A percentile compares a stretch with the other conserved stretches of the same genome.
Conservation (phyloP, 352 stramenopile genomes). For the Globisporangium spiculum region DNA sequence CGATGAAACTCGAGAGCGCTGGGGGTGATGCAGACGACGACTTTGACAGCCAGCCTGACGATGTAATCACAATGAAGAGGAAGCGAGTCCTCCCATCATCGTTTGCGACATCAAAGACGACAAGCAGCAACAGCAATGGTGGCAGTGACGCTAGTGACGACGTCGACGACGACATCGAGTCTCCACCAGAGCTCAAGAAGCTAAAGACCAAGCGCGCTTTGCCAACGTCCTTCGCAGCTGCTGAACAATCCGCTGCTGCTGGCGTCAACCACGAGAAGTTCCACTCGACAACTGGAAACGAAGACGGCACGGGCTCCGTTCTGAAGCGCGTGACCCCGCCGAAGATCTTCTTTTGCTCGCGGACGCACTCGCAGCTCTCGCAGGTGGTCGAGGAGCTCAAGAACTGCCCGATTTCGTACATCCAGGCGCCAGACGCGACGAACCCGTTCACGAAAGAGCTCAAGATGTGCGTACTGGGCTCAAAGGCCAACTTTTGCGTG, state of each 20-base stretch:
- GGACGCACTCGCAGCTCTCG: slow-evolving; percentile 82
- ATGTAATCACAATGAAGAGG: not conserved
- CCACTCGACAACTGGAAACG: slow-evolving; percentile 14
- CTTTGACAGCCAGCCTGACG: slow-evolving; percentile 8
- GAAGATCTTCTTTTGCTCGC: slow-evolving; percentile 87
- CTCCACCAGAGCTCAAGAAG: slow-evolving; percentile 14
- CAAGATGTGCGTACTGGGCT: slow-evolving; percentile 80
- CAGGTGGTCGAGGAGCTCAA: slow-evolving; percentile 84
- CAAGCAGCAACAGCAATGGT: not conserved
- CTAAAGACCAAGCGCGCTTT: slow-evolving; percentile 20
- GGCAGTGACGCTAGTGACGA: not conserved
- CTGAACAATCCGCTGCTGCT: not conserved
- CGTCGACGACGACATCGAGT: slow-evolving; percentile 7
- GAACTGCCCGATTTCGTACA: slow-evolving; percentile 63
- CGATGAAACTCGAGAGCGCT: not conserved
- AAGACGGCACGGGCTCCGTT: not conserved
- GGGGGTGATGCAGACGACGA: slow-evolving; percentile 5
- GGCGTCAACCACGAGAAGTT: slow-evolving; percentile 19
- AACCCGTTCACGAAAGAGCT: slow-evolving; percentile 39
- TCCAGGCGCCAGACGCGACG: slow-evolving; percentile 35
- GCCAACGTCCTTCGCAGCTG: slow-evolving; percentile 25
- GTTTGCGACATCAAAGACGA: not conserved
- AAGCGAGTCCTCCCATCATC: slow-evolving; percentile 9
- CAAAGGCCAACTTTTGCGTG: slow-evolving; percentile 79
- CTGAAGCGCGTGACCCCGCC: slow-evolving; percentile 34